These are phyloP conservation scores for Vitis rotundifolia DNA, from an alignment of 164 flowering plant species.

Conservation along the genomic window DNA sequence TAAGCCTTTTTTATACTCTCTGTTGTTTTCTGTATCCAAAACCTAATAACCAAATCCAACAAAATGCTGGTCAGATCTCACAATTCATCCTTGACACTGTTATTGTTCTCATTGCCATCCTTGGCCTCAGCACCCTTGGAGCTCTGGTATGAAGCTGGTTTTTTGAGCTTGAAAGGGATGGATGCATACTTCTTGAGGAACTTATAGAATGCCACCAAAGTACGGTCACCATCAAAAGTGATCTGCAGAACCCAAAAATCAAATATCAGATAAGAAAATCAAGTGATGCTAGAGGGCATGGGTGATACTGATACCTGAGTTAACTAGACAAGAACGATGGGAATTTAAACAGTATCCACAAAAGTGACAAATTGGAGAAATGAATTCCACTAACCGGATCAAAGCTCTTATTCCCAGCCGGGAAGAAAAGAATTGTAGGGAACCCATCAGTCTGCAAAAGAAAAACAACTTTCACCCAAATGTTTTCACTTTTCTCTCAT, in stretches of 20 bases:
- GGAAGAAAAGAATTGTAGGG: constrained; percentile 86
- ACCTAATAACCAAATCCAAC: no score
- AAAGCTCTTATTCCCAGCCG: constrained; percentile 90
- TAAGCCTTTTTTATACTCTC: no score
- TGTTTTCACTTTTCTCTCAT: background rate
- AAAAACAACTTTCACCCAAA: background rate
- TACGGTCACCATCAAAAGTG: constrained; percentile 70
- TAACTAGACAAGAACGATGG: no score
- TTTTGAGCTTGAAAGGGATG: constrained; percentile 70
- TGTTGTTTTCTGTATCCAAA: no score
- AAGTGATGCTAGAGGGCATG: background rate
- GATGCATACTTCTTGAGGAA: constrained; percentile 87
- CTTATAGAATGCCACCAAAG: constrained; percentile 77
- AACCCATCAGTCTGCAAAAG: constrained; percentile 82
- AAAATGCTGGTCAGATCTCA: constrained; percentile 16
- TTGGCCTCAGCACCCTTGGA: constrained; percentile 26
- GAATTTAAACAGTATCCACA: background rate
- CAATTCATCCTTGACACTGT: constrained; percentile 53
- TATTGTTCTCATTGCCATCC: constrained; percentile 19
- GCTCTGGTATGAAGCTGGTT: constrained; percentile 39
- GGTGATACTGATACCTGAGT: no score
- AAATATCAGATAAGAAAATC: background rate
- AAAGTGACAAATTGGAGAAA: background rate
- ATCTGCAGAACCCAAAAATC: constrained; percentile 45
- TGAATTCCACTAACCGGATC: constrained; percentile 65